Conservation (phyloP, 2,329 filamentous ascomycete genomes). For the Diaporthe nobilis region DNA sequence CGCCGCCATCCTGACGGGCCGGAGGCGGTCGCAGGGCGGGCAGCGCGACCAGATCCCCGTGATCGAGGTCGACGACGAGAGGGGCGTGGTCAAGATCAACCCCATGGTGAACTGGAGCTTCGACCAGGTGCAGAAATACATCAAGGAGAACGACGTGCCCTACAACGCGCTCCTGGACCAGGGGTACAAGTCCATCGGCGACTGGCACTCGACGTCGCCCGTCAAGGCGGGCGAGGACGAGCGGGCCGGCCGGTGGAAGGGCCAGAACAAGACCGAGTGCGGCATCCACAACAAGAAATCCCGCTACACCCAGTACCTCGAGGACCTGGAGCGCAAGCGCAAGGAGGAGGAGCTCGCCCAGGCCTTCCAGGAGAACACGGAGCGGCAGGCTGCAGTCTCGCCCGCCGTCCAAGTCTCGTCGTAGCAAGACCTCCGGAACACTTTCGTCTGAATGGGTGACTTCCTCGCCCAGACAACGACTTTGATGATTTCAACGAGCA, state of each 20-base stretch:
- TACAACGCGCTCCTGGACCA: constrained; percentile 93
- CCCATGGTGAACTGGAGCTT: constrained; percentile 96
- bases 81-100: constrained; percentile 96
- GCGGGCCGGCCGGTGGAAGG: constrained; percentile 97
- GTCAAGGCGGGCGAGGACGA: constrained; percentile 95
- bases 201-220: constrained; percentile 97
- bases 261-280: constrained; percentile 95
- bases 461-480: neutral
- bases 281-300: constrained; percentile 99
- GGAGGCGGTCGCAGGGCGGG: constrained; percentile 91
- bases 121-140: constrained; percentile 88
- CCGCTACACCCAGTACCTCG: constrained; percentile 88
- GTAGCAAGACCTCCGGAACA: constrained; percentile 12
- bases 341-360: constrained; percentile 43
- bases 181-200: constrained; percentile 98
- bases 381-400: constrained; percentile 39
- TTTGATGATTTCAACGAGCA: constrained; percentile 41
- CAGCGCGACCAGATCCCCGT: constrained; percentile 92
- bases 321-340: constrained; percentile 73
- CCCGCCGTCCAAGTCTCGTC: constrained; percentile 40
- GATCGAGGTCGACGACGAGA: constrained; percentile 90
- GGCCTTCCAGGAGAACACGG: constrained; percentile 40
- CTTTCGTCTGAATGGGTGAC: neutral
- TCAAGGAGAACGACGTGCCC: constrained; percentile 87
- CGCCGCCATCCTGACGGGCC: constrained; percentile 91